Evolutionary conservation across 2,329 filamentous ascomycete species (phyloP), one percentile per base, ranked within the genome.

Genomic region (Claviceps spartinae): DNA sequence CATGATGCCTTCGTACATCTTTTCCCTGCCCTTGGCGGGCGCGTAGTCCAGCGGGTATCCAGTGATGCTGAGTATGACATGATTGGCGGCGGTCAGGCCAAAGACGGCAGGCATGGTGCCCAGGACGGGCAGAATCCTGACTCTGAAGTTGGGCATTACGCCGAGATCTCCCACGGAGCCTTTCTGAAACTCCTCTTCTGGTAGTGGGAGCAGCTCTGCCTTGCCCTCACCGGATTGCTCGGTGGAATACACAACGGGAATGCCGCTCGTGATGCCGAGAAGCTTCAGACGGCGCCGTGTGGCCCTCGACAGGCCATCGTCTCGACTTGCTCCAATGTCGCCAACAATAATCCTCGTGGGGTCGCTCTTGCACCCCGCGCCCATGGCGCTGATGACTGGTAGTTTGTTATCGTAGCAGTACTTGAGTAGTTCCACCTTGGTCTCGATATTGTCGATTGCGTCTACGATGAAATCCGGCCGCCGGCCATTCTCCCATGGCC

Each of bases 51-150:
- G 79, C 0, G 93, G 93, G 61, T 98, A 98, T 7, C 83, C 86
- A 5, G 77, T 73, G 47, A 97, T 79, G 53, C 82, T 80, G 52
- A 95, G 77, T 57, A 98, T 91, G 54, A 97, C 82, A 64, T 97
- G 88, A 67, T 97, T 98, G 4, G 93, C 93, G 8, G 87, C 81
- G 0, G 85, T 86, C 52, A 96, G 86, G 8, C 93, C 93, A 65
- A 98, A 98, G 1, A 97, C 84, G 2, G 93, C 91, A 0, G 93
- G 93, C 90, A 98, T 96, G 0, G 93, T 98, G 1, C 93, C 93
- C 3, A 98, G 72, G 0, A 98, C 93, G 0, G 93, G 93, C 8
- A 98, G 69, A 53, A 98, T 98, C n/a, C 93, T 79, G 9, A 95
- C 88, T 24, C 93, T 79, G 67, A 98, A 98, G 64, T 95, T 90